A percentile compares a stretch with the other conserved stretches of the same genome.
Conservation (phyloP, 371 early-diverging fungal genomes). For the Zancudomyces culisetae region DNA sequence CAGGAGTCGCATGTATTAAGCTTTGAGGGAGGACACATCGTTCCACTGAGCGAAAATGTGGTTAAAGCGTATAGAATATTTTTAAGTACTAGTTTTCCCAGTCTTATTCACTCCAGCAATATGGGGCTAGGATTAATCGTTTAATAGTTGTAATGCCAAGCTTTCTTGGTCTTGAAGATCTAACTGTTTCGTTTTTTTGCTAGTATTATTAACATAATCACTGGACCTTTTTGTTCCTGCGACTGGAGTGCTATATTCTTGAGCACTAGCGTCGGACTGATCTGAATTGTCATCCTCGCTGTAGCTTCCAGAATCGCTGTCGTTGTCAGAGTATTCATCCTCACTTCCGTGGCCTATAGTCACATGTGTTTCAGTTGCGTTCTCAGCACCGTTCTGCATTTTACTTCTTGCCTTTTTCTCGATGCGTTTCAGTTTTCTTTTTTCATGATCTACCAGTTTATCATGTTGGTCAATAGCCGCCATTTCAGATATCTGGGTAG, state of each 20-base stretch:
- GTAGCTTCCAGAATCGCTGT: not conserved
- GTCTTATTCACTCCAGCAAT: too few relatives aligned
- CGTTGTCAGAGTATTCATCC: not conserved
- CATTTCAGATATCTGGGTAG: constrained; percentile 10
- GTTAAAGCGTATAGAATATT: not conserved
- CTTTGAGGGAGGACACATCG: not conserved
- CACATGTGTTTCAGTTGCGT: not conserved
- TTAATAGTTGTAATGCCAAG: too few relatives aligned
- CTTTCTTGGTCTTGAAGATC: too few relatives aligned
- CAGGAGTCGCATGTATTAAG: too few relatives aligned
- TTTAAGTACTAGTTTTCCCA: not conserved
- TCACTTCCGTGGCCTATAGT: not conserved
- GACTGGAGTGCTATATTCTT: too few relatives aligned
- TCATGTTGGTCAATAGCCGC: not conserved
- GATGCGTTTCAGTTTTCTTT: not conserved
- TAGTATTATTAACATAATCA: not conserved
- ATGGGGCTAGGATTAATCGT: too few relatives aligned
- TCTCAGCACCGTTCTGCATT: not conserved
- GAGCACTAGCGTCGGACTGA: not conserved
- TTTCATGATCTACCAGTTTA: not conserved
- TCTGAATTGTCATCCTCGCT: not conserved
- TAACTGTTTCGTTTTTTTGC: not conserved
- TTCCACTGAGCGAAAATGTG: not conserved
- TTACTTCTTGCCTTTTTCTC: not conserved
- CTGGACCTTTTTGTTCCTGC: too few relatives aligned